Base-by-base conservation (phyloP, 768 basidiomycete genomes). In the Mrakia blollopis region DNA sequence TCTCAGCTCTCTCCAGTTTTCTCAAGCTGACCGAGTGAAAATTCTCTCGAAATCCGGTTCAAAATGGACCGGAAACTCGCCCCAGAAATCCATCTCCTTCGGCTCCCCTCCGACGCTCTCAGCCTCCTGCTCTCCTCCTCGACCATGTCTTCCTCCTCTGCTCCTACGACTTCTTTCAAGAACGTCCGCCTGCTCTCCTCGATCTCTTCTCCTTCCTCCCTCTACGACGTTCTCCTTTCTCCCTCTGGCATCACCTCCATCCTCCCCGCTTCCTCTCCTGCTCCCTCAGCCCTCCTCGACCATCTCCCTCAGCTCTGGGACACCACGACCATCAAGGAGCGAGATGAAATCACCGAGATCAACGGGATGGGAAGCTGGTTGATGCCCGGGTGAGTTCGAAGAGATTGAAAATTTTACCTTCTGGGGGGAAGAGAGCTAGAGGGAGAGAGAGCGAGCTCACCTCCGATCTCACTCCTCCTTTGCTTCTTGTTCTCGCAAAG, bases 121-220 rank as follows among this genome's bases (percentile, higher is more conserved):
- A n/a, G n/a, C 62, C 30, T 37, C 32, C 62, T 23, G 11, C n/a
- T 63, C 30, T 13, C 63, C 63, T 35, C 63, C 14, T 37, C 6
- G 3, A 10, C 16, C 32, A 21, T 65, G 21, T 44, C 23, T 7
- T 39, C 65, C 3, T 0, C 1, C 35, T 2, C 35, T 28, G 6
- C 61, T n/a, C n/a, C 25, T 23, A 41, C 65, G 8, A 39, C 65
- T 25, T 39, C 35, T 4, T 39, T 68, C 65, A 35, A 18, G 35
- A 68, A 68, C 65, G 65, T 39, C 6, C 65, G 65, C 65, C 65
- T 68, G 7, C 37, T 68, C 65, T 39, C 65, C 39, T 68, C 65
- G 1, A 37, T 68, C 25, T 7, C 16, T 2, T n/a, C 65, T 8
- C 18, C 35, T 37, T 37, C 35, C 16, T 39, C 65, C 25, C 65